Base-by-base conservation (phyloP, 2,329 filamentous ascomycete genomes). In the Boeremia lycopersici region DNA sequence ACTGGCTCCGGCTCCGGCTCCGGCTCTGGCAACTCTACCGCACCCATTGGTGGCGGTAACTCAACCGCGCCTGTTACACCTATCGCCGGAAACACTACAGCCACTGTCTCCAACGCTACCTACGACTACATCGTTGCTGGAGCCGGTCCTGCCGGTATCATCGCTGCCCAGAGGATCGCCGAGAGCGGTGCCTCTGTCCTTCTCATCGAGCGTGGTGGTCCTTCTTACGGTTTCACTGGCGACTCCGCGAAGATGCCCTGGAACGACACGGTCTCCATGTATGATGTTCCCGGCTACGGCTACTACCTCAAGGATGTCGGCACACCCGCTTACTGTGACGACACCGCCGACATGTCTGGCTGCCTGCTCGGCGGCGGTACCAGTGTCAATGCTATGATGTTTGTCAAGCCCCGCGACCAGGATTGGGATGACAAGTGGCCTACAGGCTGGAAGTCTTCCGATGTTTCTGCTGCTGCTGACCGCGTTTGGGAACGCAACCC, bases 361-460 rank as follows among this genome's bases (percentile, higher is more conserved):
- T 90, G 88, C 60, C 77, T 90, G 28, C 80, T 90, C 1, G 88
- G 88, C 35, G 88, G 88, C 41, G 84, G 85, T 3, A 86, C 84
- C 1, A 81, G 84, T 15, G 78, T 89, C 65, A 90, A 89, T 62
- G 83, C 86, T 35, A 85, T 83, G 49, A 74, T 72, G 67, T 71
- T 64, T 29, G 71, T 74, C 45, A 68, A 55, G 47, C 72, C 72
- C 13, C 67, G 71, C 19, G 62, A 69, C 19, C 56, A 61, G 6
- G 89, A 91, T 69, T 91, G 88, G 76, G 85, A 91, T 67, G 82
- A 85, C 68, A 88, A 89, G 70, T 91, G 89, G 78, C 89, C 89
- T 1, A 60, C 76, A 2, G 88, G 88, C 40, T 92, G 89, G 89
- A 86, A 88, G 71, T 81, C 83, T 39, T 68, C 76, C 11, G 87